phyloP scores from a whole-genome alignment of 768 basidiomycete species.

The Boletus subcaerulescens region DNA sequence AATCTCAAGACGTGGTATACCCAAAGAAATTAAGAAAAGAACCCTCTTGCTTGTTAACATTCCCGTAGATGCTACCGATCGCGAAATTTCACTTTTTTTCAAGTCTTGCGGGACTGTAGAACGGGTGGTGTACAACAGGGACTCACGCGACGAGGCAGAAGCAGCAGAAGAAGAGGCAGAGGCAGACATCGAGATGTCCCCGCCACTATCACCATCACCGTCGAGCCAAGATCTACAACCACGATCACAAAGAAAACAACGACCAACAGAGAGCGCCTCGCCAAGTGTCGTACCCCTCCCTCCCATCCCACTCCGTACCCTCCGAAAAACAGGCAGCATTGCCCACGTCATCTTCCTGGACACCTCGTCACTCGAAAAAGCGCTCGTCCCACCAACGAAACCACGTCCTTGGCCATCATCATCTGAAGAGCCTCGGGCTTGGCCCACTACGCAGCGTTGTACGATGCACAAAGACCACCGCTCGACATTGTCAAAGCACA shows the following conservation, averaged over 20 bases:
- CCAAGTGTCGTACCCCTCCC: slow-evolving; percentile 67
- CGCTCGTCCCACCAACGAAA: slow-evolving; percentile 51
- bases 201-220: neutral
- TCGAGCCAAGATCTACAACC: slow-evolving; percentile 15
- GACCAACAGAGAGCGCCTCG: slow-evolving; percentile 22
- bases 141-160: slow-evolving; percentile 30
- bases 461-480: slow-evolving; percentile 70
- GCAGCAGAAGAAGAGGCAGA: slow-evolving; percentile 24
- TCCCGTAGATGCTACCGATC: slow-evolving; percentile 83
- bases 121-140: slow-evolving; percentile 60
- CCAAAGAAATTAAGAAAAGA: slow-evolving; percentile 58
- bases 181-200: neutral
- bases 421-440: slow-evolving; percentile 62
- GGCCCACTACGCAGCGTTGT: slow-evolving; percentile 63
- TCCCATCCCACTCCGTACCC: slow-evolving; percentile 44
- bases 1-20: slow-evolving; percentile 34
- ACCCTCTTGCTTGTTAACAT: slow-evolving; percentile 89
- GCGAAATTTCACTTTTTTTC: slow-evolving; percentile 77
- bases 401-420: slow-evolving; percentile 63
- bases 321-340: slow-evolving; percentile 60
- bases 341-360: slow-evolving; percentile 78
- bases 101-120: slow-evolving; percentile 76
- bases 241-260: slow-evolving; percentile 33
- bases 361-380: slow-evolving; percentile 63
- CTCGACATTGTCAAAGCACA: slow-evolving; percentile 72